These are phyloP conservation scores for Sutorius australiensis DNA, from an alignment of 768 basidiomycete species.

Conservation along the genomic window DNA sequence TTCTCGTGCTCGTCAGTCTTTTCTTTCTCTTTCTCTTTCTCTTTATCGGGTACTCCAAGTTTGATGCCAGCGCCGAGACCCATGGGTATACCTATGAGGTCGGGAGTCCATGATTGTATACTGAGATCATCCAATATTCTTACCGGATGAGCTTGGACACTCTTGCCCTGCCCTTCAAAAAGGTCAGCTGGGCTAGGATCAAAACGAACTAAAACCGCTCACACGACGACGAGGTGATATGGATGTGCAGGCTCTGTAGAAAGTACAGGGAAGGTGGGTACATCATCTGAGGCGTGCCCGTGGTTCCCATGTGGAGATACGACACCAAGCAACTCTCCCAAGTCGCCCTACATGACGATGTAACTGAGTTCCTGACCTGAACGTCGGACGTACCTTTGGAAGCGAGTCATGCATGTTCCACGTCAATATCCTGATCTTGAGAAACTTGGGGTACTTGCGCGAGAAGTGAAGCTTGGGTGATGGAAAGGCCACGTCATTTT, in stretches of 20 bases:
- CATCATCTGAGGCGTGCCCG: constrained; percentile 25
- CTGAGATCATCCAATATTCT: background rate
- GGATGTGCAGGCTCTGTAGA: constrained; percentile 55
- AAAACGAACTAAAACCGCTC: constrained; percentile 27
- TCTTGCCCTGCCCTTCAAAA: constrained; percentile 64
- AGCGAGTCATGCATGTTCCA: constrained; percentile 88
- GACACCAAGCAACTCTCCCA: constrained; percentile 65
- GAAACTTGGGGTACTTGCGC: constrained; percentile 36
- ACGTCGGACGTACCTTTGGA: constrained; percentile 51
- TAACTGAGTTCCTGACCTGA: background rate
- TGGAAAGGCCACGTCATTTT: constrained; percentile 21
- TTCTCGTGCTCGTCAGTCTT: constrained; percentile 35
- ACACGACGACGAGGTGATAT: constrained; percentile 80
- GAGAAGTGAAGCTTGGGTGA: constrained; percentile 20
- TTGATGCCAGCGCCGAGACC: constrained; percentile 76
- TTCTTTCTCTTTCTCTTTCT: constrained; percentile 32
- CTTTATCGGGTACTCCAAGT: constrained; percentile 51
- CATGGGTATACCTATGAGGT: constrained; percentile 62
- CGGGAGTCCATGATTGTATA: constrained; percentile 1
- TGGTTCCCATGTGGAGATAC: constrained; percentile 42
- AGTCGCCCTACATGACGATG: constrained; percentile 52
- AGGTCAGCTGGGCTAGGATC: constrained; percentile 6
- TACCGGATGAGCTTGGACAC: constrained; percentile 77
- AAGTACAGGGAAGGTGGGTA: constrained; percentile 42
- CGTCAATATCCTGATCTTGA: constrained; percentile 68